Evolutionary conservation across 2,329 filamentous ascomycete species (phyloP), one percentile per base, ranked within the genome.

Genomic region (Neonectria magnoliae): DNA sequence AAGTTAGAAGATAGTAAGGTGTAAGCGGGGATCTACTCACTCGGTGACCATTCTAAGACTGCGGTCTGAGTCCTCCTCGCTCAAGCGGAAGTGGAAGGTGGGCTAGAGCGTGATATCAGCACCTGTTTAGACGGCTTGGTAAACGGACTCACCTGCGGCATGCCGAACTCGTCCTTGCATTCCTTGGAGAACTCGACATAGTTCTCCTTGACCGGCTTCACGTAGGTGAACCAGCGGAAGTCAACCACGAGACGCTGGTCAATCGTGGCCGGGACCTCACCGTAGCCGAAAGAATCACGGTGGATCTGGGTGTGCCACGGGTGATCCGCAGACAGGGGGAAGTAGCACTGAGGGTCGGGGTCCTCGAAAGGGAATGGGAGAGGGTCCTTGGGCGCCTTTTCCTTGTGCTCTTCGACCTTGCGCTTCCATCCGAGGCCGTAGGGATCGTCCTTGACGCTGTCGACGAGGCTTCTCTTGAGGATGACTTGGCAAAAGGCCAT

Each of bases 231-330:
- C 58, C 58, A 60, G 18, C 58, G 58, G 10, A 60, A 38, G 20
- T 60, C 58, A 5, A 60, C 42, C 8, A 60, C 29, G 2, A 60
- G 18, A 10, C 58, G 58, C 20, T 60, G 58, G 4, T 60, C 58
- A 20, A 60, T 29, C 4, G 27, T 36, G 11, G 50, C 7, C 2
- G 57, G 57, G 18, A 60, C 50, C 38, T 60, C 27, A 14, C 57
- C 57, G 22, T 60, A 60, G 7, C 57, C 57, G 18, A 60, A 60
- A 5, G 57, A 50, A 10, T 60, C 57, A 1, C 57, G 48, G 31
- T 60, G 57, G 36, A 60, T 60, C 38, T 60, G 57, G 9, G 48
- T 60, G 50, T 60, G 57, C 57, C 57, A 60, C 4, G 25, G 38
- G n/a, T 38, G 27, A 5, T 41, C 7, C 18, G 47, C 14, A 11